Conservation (phyloP, 2,329 filamentous ascomycete species). For the Sphaceloma murrayae region DNA sequence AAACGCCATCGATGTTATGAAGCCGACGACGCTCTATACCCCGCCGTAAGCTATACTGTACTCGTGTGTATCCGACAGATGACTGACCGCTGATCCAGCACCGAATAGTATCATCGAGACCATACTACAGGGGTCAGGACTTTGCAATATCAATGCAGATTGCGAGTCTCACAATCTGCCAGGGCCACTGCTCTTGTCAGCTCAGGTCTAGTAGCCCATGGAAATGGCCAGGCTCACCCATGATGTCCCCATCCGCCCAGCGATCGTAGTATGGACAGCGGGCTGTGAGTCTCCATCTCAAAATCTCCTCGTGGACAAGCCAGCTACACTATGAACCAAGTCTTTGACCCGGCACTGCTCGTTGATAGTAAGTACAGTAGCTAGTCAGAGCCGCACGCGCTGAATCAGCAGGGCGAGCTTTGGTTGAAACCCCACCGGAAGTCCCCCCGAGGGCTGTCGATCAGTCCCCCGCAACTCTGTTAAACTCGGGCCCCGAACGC, state of each 20-base stretch:
- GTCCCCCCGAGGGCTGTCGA: no score
- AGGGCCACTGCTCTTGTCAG: not conserved
- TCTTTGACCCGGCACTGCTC: no score
- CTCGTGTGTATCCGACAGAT: not conserved
- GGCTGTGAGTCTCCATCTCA: no score
- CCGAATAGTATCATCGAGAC: not conserved
- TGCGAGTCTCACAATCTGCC: not conserved
- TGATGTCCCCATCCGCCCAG: constrained; percentile 3
- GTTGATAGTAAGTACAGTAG: no score
- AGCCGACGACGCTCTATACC: not conserved
- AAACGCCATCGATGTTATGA: not conserved
- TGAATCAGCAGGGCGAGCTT: no score
- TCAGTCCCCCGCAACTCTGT: no score
- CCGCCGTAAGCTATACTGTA: not conserved
- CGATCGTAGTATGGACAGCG: no score
- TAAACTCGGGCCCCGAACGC: no score
- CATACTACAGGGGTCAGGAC: not conserved
- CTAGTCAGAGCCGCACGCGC: no score
- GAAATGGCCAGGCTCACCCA: not conserved
- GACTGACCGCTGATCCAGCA: not conserved
- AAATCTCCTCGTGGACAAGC: no score
- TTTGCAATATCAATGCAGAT: not conserved
- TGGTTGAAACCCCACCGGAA: no score
- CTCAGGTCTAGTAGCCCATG: not conserved
- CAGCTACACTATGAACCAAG: no score